Conservation (phyloP, 139 green algal genomes). For the Chloropicon primus region DNA sequence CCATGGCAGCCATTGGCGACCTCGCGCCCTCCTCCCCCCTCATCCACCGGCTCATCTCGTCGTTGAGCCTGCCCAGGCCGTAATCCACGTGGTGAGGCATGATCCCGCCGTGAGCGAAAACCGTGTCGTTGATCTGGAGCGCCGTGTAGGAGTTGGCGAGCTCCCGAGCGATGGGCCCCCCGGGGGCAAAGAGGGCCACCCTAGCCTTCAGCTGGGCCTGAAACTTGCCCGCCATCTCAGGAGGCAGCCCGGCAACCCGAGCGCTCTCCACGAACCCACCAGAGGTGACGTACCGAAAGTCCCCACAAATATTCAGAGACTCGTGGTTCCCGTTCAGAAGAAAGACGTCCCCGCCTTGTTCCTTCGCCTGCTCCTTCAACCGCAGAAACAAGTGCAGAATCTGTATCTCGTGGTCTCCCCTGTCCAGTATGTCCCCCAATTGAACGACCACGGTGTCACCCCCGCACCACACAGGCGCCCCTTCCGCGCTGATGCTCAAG, state of each 20-base stretch:
- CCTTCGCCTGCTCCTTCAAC: constrained; percentile 56
- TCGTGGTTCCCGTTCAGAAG: constrained; percentile 93
- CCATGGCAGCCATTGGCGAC: constrained; percentile 79
- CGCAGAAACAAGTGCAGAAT: constrained; percentile 65
- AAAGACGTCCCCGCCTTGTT: constrained; percentile 64
- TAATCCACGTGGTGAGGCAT: constrained; percentile 73
- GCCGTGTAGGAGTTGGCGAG: constrained; percentile 77
- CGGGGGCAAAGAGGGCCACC: constrained; percentile 58
- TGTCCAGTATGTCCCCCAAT: constrained; percentile 80
- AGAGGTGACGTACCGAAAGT: constrained; percentile 49
- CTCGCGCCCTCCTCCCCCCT: constrained; percentile 31
- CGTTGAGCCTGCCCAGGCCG: constrained; percentile 66
- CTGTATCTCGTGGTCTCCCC: constrained; percentile 70
- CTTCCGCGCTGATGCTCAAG: constrained; percentile 28
- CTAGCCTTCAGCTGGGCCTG: constrained; percentile 36
- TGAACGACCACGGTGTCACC: constrained; percentile 75
- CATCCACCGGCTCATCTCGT: constrained; percentile 80
- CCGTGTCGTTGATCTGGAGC: constrained; percentile 77
- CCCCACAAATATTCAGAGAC: constrained; percentile 69
- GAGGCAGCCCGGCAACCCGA: constrained; percentile 34
- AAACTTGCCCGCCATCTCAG: constrained; percentile 34
- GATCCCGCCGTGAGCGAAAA: constrained; percentile 81
- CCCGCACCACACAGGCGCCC: constrained; percentile 47
- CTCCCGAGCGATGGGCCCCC: constrained; percentile 59
- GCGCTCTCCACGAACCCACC: not conserved